phyloP scores from a whole-genome alignment of 306 rosid species.

The Castanea sativa region DNA sequence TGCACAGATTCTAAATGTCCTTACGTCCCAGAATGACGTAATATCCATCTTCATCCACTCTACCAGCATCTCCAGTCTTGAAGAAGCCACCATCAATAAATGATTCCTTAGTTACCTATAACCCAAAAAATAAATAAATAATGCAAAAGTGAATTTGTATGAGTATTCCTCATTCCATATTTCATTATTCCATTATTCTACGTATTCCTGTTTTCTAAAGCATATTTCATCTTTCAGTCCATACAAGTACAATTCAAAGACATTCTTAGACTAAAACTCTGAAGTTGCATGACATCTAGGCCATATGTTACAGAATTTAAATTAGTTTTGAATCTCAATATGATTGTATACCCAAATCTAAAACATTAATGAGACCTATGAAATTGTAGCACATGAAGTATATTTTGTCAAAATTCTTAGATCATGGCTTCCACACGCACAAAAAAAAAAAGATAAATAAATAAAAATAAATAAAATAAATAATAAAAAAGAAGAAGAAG shows the following conservation, averaged over 20 bases:
- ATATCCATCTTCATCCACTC: conserved; percentile 77
- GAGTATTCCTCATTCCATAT: neutral
- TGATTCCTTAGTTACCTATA: conserved; percentile 68
- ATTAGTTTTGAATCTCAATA: too few relatives aligned
- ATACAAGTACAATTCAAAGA: neutral
- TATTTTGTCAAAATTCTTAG: neutral
- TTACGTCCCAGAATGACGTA: conserved; percentile 87
- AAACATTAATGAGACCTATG: neutral
- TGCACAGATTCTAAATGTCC: conserved; percentile 31
- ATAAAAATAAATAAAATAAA: too few relatives aligned
- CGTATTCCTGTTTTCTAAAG: neutral
- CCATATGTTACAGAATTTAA: neutral
- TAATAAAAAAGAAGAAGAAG: too few relatives aligned
- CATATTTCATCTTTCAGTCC: neutral
- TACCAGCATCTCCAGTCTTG: conserved; percentile 94
- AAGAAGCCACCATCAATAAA: conserved; percentile 82
- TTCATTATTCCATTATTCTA: neutral
- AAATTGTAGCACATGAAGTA: neutral
- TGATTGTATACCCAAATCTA: neutral
- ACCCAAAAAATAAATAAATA: conserved; percentile 7
- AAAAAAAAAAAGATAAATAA: neutral
- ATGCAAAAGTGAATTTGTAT: neutral
- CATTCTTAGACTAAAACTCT: neutral
- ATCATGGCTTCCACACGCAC: neutral
- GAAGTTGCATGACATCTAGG: neutral